Base-by-base conservation (phyloP, 208 protist genomes). In the Porcisia deanei region DNA sequence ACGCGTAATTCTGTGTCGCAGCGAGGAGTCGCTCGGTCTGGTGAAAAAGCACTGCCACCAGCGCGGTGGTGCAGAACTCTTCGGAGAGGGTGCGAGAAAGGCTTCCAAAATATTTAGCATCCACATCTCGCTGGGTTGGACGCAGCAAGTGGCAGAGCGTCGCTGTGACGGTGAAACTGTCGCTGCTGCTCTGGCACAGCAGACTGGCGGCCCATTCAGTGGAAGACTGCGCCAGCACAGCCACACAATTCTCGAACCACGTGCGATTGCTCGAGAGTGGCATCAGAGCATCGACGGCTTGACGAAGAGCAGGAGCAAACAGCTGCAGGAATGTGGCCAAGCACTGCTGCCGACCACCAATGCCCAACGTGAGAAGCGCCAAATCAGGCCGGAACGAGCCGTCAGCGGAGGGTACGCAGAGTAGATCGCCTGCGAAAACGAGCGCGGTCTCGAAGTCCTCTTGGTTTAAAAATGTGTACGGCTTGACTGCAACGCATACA, bases 1-100 rank as follows among this genome's bases (percentile, higher is more conserved):
- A 74, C 7, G 87, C 78, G 77, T 92, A 94, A 76, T 93, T 94
- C 63, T 92, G 85, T 57, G 88, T 81, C 18, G 88, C 88, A 3
- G 87, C 84, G n/a, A 95, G 76, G 0, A 90, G 63, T 3, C 75
- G 25, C 70, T 91, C 86, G 22, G 89, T 95, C 67, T 84, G 75
- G 65, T 85, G 82, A 54, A 89, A 85, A 18, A 94, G 70, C 18
- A 87, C 37, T 0, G 78, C 72, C 3, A 87, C 76, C 10, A 90
- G 57, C 14, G 69, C 49, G 20, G 75, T 71, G 3, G 79, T 83
- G 65, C 80, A 80, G 30, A 88, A 79, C 66, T 84, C 80, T 55
- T 80, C 82, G 0, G 84, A 52, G 16, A 83, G n/a, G 12, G 68
- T 73, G 39, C 18, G 43, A 18, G 73, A 22, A 3, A 84, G 55